phyloP scores from a whole-genome alignment of 2,329 filamentous ascomycete genomes.

The Fonsecaea pedrosoi region DNA sequence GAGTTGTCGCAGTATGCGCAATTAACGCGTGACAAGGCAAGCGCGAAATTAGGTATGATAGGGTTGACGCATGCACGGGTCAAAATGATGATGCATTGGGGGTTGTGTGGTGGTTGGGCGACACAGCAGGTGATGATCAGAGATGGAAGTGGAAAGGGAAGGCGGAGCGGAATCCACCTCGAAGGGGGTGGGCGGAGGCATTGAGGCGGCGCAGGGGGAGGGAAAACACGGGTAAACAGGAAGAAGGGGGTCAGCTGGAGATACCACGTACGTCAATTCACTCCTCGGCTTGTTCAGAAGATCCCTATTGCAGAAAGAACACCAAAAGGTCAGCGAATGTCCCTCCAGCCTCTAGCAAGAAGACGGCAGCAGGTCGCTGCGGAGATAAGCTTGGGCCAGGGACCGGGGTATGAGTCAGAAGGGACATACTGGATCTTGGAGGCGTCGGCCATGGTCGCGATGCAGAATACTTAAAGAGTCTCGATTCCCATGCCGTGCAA shows the following conservation, averaged over 20 bases:
- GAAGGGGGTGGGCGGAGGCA: conserved; percentile 29
- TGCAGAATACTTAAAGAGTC: conserved; percentile 36
- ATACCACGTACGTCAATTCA: conserved; percentile 80
- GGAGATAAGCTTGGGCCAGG: conserved; percentile 25
- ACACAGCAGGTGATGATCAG: conserved; percentile 15
- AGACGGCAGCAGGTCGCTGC: conserved; percentile 18
- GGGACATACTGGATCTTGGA: conserved; percentile 71
- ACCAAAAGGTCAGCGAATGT: conserved; percentile 26
- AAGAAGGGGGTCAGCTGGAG: conserved; percentile 26
- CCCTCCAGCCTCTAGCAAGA: conserved; percentile 16
- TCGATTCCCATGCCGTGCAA: conserved; percentile 30
- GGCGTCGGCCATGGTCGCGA: conserved; percentile 65
- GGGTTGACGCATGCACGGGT: background rate
- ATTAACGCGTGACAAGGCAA: background rate
- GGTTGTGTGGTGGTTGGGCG: background rate
- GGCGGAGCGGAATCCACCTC: conserved; percentile 39
- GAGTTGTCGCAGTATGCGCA: background rate
- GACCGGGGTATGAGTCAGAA: conserved; percentile 37
- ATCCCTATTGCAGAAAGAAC: conserved; percentile 65
- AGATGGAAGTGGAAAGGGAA: conserved; percentile 24
- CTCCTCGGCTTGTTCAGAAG: conserved; percentile 85
- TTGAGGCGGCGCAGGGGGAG: conserved; percentile 30
- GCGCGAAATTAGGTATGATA: background rate
- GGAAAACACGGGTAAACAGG: conserved; percentile 30
- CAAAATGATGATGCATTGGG: conserved; percentile 12